Base-by-base conservation (phyloP, 768 basidiomycete species). In the Jaapia argillacea region DNA sequence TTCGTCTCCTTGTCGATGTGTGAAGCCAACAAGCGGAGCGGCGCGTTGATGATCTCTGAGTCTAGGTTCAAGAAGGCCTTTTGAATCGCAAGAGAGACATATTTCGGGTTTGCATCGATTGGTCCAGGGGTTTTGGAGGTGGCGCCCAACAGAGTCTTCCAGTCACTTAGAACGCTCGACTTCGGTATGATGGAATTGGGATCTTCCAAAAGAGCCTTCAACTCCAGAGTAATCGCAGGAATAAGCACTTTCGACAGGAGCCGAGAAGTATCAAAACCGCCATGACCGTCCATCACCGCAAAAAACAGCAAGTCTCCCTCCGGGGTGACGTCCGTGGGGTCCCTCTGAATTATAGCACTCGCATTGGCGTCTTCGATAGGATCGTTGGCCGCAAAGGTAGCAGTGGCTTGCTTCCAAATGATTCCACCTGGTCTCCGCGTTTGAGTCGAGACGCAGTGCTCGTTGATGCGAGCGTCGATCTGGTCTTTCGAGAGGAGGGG, bases 311-410 rank as follows among this genome's bases (percentile, higher is more conserved):
- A 72, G 54, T 88, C 86, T 12, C 84, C 83, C 2, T 75, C 72
- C 0, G 68, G 68, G 3, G 74, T 68, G 6, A 73, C 68, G 50
- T 81, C 76, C n/a, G 73, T 64, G 3, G 64, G 64, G 54, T 85
- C 79, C 28, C 80, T 69, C 49, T 73, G 59, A 40, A 94, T 65
- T 48, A 91, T 66, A 44, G 80, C 77, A 47, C 73, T 71, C 3
- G 85, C 76, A 50, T 81, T 74, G 21, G 90, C 80, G 58, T 99
- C 96, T 62, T 99, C 96, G 41, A 96, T 80, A 5, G 91, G 88
- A 46, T 85, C 77, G 55, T 99, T 99, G 3, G 90, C 84, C 1
- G 86, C 69, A 26, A 98, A 66, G 25, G 71, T 74, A 14, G 88
- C 86, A 3, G 84, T 93, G 39, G 81, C 72, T 61, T 83, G 81